Evolutionary conservation across 1,284 basidiomycete species (phyloP).

Genomic region (Cryptococcus sp.): DNA sequence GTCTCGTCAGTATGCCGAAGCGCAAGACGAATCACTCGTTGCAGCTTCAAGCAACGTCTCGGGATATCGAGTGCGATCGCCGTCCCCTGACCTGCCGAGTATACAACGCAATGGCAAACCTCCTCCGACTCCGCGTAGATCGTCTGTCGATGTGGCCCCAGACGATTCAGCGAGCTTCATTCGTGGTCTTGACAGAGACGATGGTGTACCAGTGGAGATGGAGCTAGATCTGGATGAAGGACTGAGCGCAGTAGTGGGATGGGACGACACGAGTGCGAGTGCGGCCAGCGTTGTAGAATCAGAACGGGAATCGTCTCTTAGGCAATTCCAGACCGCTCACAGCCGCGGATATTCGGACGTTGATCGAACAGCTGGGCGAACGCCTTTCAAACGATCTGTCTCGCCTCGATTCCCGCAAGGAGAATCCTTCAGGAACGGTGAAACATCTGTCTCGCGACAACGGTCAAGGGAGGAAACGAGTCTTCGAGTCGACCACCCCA

Average conservation of each 20-base stretch:
- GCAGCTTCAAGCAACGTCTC: neutral
- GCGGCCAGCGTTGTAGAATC: slow-evolving; percentile 6
- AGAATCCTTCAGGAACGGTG: too few species aligned
- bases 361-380: too few species aligned
- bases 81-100: neutral
- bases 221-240: slow-evolving; percentile 44
- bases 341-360: too few species aligned
- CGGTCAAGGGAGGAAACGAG: too few species aligned
- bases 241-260: slow-evolving; percentile 10
- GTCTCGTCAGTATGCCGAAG: neutral
- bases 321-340: too few species aligned
- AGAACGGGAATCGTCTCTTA: too few species aligned
- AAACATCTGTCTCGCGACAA: too few species aligned
- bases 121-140: slow-evolving; percentile 23
- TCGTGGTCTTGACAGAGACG: slow-evolving; percentile 16
- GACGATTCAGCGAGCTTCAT: slow-evolving; percentile 37
- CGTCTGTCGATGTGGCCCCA: slow-evolving; percentile 31
- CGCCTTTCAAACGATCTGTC: too few species aligned
- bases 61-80: neutral
- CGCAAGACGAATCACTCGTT: neutral
- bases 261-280: slow-evolving; percentile 12
- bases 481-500: too few species aligned
- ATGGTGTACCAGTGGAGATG: slow-evolving; percentile 20
- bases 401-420: too few species aligned
- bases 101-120: slow-evolving; percentile 7